Evolutionary conservation across 495 filamentous ascomycete species (phyloP), one percentile per base, ranked within the genome.

Genomic region (Lasiosphaeris hirsuta): DNA sequence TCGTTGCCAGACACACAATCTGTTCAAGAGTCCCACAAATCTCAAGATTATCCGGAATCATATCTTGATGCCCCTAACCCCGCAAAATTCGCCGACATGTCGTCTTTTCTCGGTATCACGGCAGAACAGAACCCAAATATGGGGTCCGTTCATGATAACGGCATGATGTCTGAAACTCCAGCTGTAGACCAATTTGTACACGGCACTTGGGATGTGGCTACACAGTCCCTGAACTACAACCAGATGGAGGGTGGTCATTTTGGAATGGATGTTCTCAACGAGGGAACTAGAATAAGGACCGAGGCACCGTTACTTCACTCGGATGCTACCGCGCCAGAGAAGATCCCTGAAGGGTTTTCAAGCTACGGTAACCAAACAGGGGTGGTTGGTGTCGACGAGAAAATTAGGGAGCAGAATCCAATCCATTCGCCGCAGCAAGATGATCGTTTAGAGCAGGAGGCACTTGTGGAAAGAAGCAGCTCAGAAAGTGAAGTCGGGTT

Each of bases 201-300:
- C 3, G 57, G 38, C 14, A 63, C 59, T 11, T 71, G 67, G 67
- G 65, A 64, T 14, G 51, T 66, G 41, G 15, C 61, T 9, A 60
- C 59, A 1, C 61, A 68, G 15, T 40, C 64, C 2, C 56, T 59
- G 3, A 39, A 56, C 6, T 68, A 71, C 51, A 63, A 66, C 23
- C 51, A 11, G 1, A 48, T 68, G 6, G 69, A 71, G 34, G 67
- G 57, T 7, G 63, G 57, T 7, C 65, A 68, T 11, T 69, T 66
- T 10, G 56, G 59, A 0, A 30, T 43, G 0, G 65, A 61, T 57
- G 61, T 65, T 44, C 47, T 70, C 5, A 41, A 56, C 7, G 63
- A 66, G 19, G 63, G 54, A 14, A 19, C 48, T 10, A 37, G 14
- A 23, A 41, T 62, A 33, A 34, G 33, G 5, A 15, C 33, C 33